Evolutionary conservation across 169 alveolate species (phyloP), one percentile per base, ranked within the genome.

Genomic region (Babesia caballi): DNA sequence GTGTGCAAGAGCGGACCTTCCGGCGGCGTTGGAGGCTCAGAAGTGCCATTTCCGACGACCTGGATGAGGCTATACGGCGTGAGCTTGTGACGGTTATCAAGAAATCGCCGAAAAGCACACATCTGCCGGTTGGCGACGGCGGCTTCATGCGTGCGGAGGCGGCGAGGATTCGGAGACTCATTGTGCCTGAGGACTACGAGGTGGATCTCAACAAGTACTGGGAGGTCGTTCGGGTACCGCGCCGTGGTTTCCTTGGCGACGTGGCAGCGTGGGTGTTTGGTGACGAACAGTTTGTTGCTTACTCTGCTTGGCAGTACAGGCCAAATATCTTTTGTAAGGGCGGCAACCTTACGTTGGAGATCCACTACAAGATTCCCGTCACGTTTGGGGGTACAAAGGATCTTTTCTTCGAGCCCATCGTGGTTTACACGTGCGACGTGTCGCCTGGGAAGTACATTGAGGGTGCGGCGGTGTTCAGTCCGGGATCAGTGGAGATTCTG

Each of bases 301-400:
- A 53, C 49, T 65, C 85, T 4, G 73, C 72, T 23, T 75, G 85
- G 85, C 71, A 75, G 52, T 63, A 41, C 33, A 42, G 73, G 25
- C 76, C 71, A 30, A 65, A 57, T 65, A 41, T 75, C 25, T 59
- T 75, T 3, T 32, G 52, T 17, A 52, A 46, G 47, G 85, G 77
- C 40, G 85, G 69, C 33, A 50, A 53, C 44, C 49, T 75, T 15
- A 67, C 73, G 15, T 25, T 75, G 46, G 85, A 75, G 65, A 42
- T 75, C 33, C 80, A 65, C 33, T 75, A 75, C 56, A 63, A 61
- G 44, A 41, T 75, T 8, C 69, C 77, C 1, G 40, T 75, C 27
- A 47, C 21, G 14, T 14, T 51, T 8, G 47, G 36, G 23, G 85
- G 66, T 12, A 41, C 17, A 19, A 53, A 56, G 0, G 47, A 23